Percentiles rank a stretch among this genome's conserved stretches.
phyloP scores from a whole-genome alignment of 2,329 filamentous ascomycete species.

The Chrysoporthe puriensis region DNA sequence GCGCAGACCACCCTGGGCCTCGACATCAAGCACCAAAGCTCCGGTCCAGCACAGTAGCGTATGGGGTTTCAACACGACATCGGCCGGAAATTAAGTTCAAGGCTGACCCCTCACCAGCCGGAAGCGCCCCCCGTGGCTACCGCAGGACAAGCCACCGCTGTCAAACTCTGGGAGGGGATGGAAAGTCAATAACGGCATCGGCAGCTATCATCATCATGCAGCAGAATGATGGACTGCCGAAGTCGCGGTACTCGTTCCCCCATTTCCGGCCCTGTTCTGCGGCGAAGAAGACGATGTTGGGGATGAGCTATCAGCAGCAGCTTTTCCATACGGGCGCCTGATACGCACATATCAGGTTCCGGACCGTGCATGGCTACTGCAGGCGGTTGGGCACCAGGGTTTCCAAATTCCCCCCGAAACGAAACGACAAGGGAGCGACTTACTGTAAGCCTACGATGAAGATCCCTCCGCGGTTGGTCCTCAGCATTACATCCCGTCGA shows the following conservation, averaged over 20 bases:
- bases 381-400: conserved; percentile 12
- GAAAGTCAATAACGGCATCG: conserved; percentile 7
- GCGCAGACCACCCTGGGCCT: conserved; percentile 16
- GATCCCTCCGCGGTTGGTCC: conserved; percentile 19
- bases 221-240: not conserved
- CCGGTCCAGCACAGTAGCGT: conserved; percentile 16
- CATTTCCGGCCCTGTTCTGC: not conserved
- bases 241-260: not conserved
- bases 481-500: not conserved
- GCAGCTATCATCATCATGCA: conserved; percentile 11
- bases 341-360: conserved; percentile 19
- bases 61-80: conserved; percentile 14
- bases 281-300: not conserved
- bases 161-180: conserved; percentile 13
- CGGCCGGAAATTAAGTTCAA: conserved; percentile 17
- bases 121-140: conserved; percentile 14
- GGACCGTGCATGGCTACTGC: conserved; percentile 21
- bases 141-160: conserved; percentile 27
- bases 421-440: conserved; percentile 19
- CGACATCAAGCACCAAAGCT: conserved; percentile 17
- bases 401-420: conserved; percentile 21
- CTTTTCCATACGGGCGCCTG: not conserved
- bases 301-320: not conserved
- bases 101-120: conserved; percentile 22
- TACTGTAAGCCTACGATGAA: conserved; percentile 6